These are phyloP conservation scores for Aspergillus oerlinghausenensis DNA, from an alignment of 2,329 filamentous ascomycete genomes.

Conservation along the genomic window DNA sequence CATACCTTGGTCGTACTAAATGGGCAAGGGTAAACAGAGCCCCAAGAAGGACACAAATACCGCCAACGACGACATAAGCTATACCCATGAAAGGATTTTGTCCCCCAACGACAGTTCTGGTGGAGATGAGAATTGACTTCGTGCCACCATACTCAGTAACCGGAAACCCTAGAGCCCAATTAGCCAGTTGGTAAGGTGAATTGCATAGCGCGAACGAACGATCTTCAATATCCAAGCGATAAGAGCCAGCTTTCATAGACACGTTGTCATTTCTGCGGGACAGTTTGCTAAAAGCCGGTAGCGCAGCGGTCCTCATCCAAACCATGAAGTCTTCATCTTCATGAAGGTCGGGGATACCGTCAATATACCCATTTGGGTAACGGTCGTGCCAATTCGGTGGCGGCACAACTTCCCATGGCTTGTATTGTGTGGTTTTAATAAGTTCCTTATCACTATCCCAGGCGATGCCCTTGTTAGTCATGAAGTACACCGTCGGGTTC, in stretches of 20 bases:
- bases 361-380: conserved; percentile 67
- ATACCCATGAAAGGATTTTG: conserved; percentile 95
- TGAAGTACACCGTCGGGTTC: conserved; percentile 59
- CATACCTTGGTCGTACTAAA: conserved; percentile 81
- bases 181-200: conserved; percentile 6
- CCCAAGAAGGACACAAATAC: conserved; percentile 85
- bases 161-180: conserved; percentile 63
- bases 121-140: conserved; percentile 86
- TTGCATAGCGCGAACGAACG: conserved; percentile 53
- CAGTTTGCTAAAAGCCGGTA: conserved; percentile 93
- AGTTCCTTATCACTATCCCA: conserved; percentile 80
- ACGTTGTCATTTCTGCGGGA: conserved; percentile 73
- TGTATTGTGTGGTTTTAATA: conserved; percentile 68
- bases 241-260: conserved; percentile 65
- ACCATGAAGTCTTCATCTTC: conserved; percentile 85
- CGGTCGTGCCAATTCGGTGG: conserved; percentile 78
- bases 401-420: conserved; percentile 62
- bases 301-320: conserved; percentile 96
- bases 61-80: conserved; percentile 89
- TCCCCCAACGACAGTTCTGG: conserved; percentile 86
- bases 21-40: conserved; percentile 85
- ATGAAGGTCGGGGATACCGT: conserved; percentile 65
- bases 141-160: conserved; percentile 75
- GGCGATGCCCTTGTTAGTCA: conserved; percentile 75
- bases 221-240: conserved; percentile 70